Evolutionary conservation across 495 filamentous ascomycete species (phyloP).

Genomic region (Lasiosphaeria miniovina): DNA sequence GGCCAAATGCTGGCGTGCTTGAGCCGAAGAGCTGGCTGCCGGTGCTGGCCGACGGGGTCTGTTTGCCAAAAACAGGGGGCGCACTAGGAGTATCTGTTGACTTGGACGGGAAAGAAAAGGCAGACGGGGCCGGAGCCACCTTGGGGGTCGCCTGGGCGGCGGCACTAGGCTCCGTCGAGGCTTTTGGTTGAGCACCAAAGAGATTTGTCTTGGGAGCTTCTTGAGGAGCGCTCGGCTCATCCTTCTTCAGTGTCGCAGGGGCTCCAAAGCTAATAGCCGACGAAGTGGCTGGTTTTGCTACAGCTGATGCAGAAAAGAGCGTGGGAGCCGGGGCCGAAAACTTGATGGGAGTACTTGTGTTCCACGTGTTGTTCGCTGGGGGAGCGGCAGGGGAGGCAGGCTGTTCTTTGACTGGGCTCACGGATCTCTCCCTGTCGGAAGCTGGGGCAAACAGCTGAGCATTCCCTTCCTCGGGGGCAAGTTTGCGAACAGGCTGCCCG

Average conservation of each 20-base stretch:
- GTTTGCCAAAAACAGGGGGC: conserved; percentile 26
- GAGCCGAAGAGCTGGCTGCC: conserved; percentile 22
- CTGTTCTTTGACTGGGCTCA: conserved; percentile 35
- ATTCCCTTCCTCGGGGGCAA: conserved; percentile 21
- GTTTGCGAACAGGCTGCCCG: conserved; percentile 47
- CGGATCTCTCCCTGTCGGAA: conserved; percentile 32
- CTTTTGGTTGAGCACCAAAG: conserved; percentile 23
- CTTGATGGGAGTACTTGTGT: conserved; percentile 37
- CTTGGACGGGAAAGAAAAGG: conserved; percentile 18
- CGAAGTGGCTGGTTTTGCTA: conserved; percentile 30
- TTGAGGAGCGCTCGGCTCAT: conserved; percentile 12
- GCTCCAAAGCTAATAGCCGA: conserved; percentile 25
- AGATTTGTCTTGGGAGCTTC: conserved; percentile 20
- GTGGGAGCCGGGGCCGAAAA: conserved; percentile 31
- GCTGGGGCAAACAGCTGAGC: conserved; percentile 23
- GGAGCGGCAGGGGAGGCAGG: conserved; percentile 30
- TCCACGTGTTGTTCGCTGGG: conserved; percentile 48
- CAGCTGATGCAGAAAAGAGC: conserved; percentile 27
- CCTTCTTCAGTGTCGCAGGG: conserved; percentile 17
- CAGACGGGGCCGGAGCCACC: conserved; percentile 11
- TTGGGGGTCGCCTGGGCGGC: conserved; percentile 15
- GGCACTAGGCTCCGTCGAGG: conserved; percentile 20
- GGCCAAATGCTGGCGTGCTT: conserved; percentile 11
- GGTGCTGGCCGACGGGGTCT: conserved; percentile 13
- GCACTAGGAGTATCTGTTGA: conserved; percentile 21